A percentile compares a stretch with the other conserved stretches of the same genome.
These are phyloP conservation scores for Capsicum rhomboideum DNA, from an alignment of 257 asterid genomes.

Conservation along the genomic window DNA sequence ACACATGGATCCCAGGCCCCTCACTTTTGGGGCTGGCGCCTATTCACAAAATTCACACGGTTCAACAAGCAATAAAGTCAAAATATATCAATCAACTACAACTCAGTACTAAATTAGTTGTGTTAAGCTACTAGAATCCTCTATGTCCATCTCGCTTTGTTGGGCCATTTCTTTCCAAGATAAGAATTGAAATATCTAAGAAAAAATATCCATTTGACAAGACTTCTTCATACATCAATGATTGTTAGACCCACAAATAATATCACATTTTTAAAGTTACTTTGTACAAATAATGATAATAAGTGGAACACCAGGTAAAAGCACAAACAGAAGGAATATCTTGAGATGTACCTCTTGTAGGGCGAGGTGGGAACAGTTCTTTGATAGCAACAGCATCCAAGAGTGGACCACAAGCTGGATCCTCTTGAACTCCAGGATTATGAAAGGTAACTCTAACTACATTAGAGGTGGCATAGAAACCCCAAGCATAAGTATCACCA, in stretches of 20 bases:
- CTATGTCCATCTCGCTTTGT: not conserved
- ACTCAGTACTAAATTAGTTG: not conserved
- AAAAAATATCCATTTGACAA: not conserved
- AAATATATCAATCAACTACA: not conserved
- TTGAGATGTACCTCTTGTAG: slow-evolving; percentile 35
- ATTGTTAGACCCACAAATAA: not conserved
- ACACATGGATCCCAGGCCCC: not conserved
- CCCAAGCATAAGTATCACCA: slow-evolving; percentile 84
- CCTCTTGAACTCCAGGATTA: slow-evolving; percentile 78
- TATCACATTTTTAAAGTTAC: not conserved
- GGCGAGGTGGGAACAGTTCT: slow-evolving; percentile 50
- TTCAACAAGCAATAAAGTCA: not conserved
- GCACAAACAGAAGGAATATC: not conserved
- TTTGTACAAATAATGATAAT: not conserved
- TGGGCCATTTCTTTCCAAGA: not conserved
- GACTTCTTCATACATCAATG: not conserved
- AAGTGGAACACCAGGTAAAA: not conserved
- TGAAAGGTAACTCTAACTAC: slow-evolving; percentile 43
- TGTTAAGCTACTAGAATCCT: not conserved
- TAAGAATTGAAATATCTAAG: not conserved
- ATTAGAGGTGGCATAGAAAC: slow-evolving; percentile 48
- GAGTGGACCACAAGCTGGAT: slow-evolving; percentile 91
- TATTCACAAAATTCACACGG: not conserved
- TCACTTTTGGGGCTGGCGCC: not conserved
- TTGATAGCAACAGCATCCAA: slow-evolving; percentile 85